Base-by-base conservation (phyloP, 2,329 filamentous ascomycete species). In the Fusarium solani-melongenae region DNA sequence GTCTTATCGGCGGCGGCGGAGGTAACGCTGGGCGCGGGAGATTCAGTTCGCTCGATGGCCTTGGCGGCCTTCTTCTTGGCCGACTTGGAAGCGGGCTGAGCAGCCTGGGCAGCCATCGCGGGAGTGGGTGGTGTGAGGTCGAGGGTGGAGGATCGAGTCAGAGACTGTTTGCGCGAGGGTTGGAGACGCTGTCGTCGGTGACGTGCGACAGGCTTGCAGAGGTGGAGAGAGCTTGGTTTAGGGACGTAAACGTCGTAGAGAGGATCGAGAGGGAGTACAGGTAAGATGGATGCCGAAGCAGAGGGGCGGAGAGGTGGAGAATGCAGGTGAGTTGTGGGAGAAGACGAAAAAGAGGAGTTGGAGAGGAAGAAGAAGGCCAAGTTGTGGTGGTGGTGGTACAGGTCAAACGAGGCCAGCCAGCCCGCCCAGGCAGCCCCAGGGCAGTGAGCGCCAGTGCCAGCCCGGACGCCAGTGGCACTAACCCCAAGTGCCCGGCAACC, bases 11-110 rank as follows among this genome's bases (percentile, higher is more conserved):
- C 81, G 56, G 85, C 81, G 69, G 84, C 83, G 64, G 87, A 84
- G 67, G 84, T 80, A 46, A 74, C 66, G 76, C 87, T 86, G 44
- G 87, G 85, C 29, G 89, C 87, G 65, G 88, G 86, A 49, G 89
- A 90, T 66, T 88, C 86, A 78, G 85, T 88, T 73, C 88, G 87
- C 76, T 84, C 83, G 64, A 83, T 79, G 65, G 81, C 82, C 85
- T 88, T 90, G 72, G 87, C 80, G 62, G 82, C 84, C 86, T 90
- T 91, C 88, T 93, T 93, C 88, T 92, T 93, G 72, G 90, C 87
- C 70, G 89, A 87, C 85, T 93, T 93, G 77, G 91, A 87, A 75
- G 93, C 89, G 77, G 87, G 82, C 78, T 88, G 87, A 74, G 87
- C 84, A 76, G 89, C 86, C 74, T 92, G 71, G 88, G 90, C 86